These are phyloP conservation scores for Rhynchosporium secalis DNA, from an alignment of 2,329 filamentous ascomycete genomes.

Conservation along the genomic window DNA sequence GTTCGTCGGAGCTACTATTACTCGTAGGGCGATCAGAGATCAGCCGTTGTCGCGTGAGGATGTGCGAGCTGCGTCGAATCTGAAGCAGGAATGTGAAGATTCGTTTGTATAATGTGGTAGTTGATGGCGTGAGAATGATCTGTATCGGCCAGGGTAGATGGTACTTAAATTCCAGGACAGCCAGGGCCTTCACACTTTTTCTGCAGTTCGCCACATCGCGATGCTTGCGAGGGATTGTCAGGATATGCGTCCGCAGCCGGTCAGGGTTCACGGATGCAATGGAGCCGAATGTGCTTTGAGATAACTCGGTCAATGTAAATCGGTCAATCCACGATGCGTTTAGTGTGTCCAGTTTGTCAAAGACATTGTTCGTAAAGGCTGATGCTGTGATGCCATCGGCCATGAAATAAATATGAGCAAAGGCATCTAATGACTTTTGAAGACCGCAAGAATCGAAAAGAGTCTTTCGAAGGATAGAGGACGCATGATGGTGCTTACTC, in stretches of 20 bases:
- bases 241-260: constrained; percentile 61
- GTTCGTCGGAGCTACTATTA: constrained; percentile 45
- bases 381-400: constrained; percentile 69
- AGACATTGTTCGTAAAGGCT: constrained; percentile 66
- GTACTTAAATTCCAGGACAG: constrained; percentile 66
- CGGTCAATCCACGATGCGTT: constrained; percentile 72
- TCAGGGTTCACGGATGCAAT: constrained; percentile 56
- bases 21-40: constrained; percentile 44
- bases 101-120: constrained; percentile 66
- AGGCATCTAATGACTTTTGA: constrained; percentile 60
- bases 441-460: constrained; percentile 72
- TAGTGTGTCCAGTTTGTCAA: constrained; percentile 68
- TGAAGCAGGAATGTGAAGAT: constrained; percentile 79
- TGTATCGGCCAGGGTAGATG: constrained; percentile 64
- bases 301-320: constrained; percentile 76
- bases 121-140: constrained; percentile 71
- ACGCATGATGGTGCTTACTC: constrained; percentile 70
- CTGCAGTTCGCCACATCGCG: constrained; percentile 49
- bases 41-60: constrained; percentile 59
- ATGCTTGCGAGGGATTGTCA: constrained; percentile 42
- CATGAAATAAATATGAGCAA: constrained; percentile 76
- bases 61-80: constrained; percentile 66
- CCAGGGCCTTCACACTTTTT: constrained; percentile 62
- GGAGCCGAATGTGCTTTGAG: constrained; percentile 66
- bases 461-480: constrained; percentile 61